Percentiles rank a stretch among this genome's conserved stretches.
These are phyloP conservation scores for Suillus subalutaceus DNA, from an alignment of 768 basidiomycete species.

Conservation along the genomic window DNA sequence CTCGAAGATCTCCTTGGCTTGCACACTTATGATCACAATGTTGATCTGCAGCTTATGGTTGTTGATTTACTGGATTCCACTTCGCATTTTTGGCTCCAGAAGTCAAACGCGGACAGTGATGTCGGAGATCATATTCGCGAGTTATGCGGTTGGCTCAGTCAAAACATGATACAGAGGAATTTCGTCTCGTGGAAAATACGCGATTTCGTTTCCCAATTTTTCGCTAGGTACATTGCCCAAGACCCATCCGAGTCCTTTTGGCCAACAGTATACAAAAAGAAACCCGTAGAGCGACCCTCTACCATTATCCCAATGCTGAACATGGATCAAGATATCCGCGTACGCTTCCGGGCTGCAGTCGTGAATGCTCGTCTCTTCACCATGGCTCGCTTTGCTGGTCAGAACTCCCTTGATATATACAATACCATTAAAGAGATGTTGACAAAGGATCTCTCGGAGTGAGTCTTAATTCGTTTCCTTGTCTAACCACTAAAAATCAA, in stretches of 20 bases:
- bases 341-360: constrained; percentile 76
- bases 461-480: constrained; percentile 28
- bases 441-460: constrained; percentile 52
- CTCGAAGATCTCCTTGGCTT: constrained; percentile 53
- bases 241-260: constrained; percentile 61
- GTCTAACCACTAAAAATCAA: constrained; percentile 17
- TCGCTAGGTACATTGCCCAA: constrained; percentile 61
- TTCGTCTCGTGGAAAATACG: constrained; percentile 69
- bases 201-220: constrained; percentile 63
- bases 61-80: constrained; percentile 71
- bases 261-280: constrained; percentile 35
- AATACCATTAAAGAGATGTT: constrained; percentile 47
- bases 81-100: constrained; percentile 56
- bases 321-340: constrained; percentile 78
- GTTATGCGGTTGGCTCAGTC: constrained; percentile 59
- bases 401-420: constrained; percentile 46
- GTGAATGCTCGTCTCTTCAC: constrained; percentile 62
- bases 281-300: constrained; percentile 41
- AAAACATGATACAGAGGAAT: constrained; percentile 41
- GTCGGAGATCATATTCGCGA: constrained; percentile 47
- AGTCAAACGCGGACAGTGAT: constrained; percentile 31
- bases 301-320: constrained; percentile 54
- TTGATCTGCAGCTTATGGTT: constrained; percentile 52
- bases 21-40: constrained; percentile 60
- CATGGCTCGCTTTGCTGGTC: constrained; percentile 40